Evolutionary conservation across 441 rosid genomes (phyloP).

Genomic region (Adansonia rubrostipa): DNA sequence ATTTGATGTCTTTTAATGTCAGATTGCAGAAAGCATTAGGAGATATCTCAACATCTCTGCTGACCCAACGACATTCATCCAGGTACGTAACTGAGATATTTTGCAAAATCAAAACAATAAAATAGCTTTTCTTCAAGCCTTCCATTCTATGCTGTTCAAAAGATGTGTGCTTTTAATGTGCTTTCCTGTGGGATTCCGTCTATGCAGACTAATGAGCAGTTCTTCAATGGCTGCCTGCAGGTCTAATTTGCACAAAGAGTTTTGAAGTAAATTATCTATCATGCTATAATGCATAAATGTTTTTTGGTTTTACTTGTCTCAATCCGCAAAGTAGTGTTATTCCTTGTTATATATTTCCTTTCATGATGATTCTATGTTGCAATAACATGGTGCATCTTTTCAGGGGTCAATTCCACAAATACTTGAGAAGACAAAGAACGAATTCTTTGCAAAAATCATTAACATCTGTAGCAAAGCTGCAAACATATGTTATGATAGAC

Average conservation of each 20-base stretch:
- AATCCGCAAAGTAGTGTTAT: neutral
- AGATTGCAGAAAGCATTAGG: conserved; percentile 45
- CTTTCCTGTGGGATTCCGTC: neutral
- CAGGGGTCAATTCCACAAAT: conserved; percentile 58
- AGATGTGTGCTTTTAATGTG: neutral
- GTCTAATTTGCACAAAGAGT: neutral
- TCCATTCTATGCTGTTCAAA: neutral
- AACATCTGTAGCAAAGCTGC: conserved; percentile 42
- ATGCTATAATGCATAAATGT: neutral
- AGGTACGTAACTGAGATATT: conserved; percentile 36
- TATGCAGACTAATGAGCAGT: neutral
- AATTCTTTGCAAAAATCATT: conserved; percentile 44
- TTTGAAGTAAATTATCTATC: neutral
- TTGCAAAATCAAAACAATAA: neutral
- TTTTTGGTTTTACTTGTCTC: neutral
- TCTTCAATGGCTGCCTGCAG: neutral
- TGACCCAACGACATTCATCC: conserved; percentile 48
- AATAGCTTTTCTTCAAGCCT: neutral
- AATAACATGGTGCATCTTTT: neutral
- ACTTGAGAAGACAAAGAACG: conserved; percentile 40
- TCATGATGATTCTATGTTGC: neutral
- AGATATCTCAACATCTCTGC: conserved; percentile 41
- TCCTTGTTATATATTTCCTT: neutral
- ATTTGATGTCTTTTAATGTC: conserved; percentile 17
- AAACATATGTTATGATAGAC: conserved; percentile 38